Conservation (phyloP, 1,284 basidiomycete species). For the Rhodotorula sp. region DNA sequence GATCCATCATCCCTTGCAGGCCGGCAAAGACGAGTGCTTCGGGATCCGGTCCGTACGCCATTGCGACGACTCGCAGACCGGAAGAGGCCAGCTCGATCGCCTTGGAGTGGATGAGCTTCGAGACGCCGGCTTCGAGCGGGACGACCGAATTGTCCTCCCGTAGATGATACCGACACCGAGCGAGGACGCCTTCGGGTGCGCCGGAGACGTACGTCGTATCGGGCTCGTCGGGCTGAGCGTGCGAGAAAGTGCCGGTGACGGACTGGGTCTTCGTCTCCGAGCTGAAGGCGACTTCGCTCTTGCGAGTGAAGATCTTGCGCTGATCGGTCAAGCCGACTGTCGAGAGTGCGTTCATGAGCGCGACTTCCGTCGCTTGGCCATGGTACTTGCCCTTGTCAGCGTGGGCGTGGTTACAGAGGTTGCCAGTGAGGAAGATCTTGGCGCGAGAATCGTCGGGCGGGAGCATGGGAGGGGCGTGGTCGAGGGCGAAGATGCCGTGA, state of each 20-base stretch:
- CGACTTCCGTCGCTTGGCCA: conserved; percentile 92
- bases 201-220: conserved; percentile 91
- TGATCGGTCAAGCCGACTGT: conserved; percentile 69
- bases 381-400: conserved; percentile 70
- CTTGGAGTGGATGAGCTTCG: conserved; percentile 64
- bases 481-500: conserved; percentile 64
- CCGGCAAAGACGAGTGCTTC: conserved; percentile 80
- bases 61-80: conserved; percentile 82
- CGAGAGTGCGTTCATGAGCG: conserved; percentile 77
- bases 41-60: conserved; percentile 69
- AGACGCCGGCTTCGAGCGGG: conserved; percentile 66
- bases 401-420: conserved; percentile 59
- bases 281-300: conserved; percentile 80
- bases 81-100: conserved; percentile 69
- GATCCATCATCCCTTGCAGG: conserved; percentile 93
- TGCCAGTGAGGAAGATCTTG: conserved; percentile 61
- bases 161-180: conserved; percentile 81
- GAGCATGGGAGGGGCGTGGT: conserved; percentile 43
- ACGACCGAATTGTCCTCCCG: conserved; percentile 80
- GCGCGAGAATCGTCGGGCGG: conserved; percentile 42
- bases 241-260: conserved; percentile 64
- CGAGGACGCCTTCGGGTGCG: conserved; percentile 81
- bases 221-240: conserved; percentile 50
- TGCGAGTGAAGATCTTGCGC: conserved; percentile 67
- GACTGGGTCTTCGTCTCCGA: conserved; percentile 93